These are phyloP conservation scores for Wickerhamiella hasegawae DNA, from an alignment of 805 yeast species.

Conservation along the genomic window DNA sequence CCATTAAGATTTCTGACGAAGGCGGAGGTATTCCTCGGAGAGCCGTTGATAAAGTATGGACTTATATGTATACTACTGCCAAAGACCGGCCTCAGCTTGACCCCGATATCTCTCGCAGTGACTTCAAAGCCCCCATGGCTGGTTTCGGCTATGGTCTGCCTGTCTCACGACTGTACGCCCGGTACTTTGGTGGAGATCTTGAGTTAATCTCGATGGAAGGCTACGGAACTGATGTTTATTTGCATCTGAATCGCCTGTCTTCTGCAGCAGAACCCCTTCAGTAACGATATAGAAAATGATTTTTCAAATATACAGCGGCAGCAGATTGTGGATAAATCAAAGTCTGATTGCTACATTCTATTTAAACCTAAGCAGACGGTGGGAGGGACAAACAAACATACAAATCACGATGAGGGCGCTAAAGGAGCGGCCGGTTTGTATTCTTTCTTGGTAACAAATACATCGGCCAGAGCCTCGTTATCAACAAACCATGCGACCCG, in stretches of 20 bases:
- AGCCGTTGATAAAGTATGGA: constrained; percentile 76
- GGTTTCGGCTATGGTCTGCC: constrained; percentile 90
- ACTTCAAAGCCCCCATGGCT: constrained; percentile 81
- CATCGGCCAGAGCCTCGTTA: constrained; percentile 75
- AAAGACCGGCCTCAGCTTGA: constrained; percentile 52
- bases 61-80: constrained; percentile 80
- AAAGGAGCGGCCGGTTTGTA: constrained; percentile 37
- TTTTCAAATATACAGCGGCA: background rate
- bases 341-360: background rate
- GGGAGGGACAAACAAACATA: background rate
- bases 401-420: too few relatives aligned
- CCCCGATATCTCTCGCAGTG: constrained; percentile 39
- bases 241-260: constrained; percentile 68
- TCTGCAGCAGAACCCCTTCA: constrained; percentile 49
- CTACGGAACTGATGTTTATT: constrained; percentile 81
- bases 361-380: background rate
- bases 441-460: constrained; percentile 53
- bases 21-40: constrained; percentile 88
- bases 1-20: constrained; percentile 79
- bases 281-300: background rate
- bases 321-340: background rate
- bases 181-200: constrained; percentile 83
- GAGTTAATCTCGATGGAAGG: constrained; percentile 85
- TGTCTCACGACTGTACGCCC: constrained; percentile 67
- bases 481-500: constrained; percentile 96